Evolutionary conservation across 2,329 filamentous ascomycete species (phyloP).

Genomic region (Phyllosticta paracitricarpa): DNA sequence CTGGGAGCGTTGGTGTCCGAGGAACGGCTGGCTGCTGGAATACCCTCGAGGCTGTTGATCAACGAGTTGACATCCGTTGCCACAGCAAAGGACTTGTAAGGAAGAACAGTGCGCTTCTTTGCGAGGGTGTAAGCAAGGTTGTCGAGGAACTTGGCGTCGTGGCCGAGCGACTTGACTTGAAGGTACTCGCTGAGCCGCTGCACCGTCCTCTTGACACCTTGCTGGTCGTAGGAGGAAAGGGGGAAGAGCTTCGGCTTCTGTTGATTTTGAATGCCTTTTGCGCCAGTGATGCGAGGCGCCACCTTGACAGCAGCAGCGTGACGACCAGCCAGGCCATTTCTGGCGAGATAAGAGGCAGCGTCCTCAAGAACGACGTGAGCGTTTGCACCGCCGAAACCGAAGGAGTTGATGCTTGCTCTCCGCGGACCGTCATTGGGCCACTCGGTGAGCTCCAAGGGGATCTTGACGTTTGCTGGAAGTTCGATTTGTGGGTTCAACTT

Average conservation of each 20-base stretch:
- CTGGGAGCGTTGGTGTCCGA: background rate
- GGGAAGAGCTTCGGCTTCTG: background rate
- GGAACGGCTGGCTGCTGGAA: background rate
- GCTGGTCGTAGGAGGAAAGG: background rate
- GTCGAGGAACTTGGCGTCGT: background rate
- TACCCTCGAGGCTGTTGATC: background rate
- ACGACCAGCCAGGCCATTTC: background rate
- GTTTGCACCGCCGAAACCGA: conserved; percentile 19
- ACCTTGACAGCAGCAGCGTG: background rate
- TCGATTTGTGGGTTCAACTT: conserved; percentile 10
- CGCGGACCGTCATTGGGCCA: conserved; percentile 9
- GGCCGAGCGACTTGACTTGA: background rate
- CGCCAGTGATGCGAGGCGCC: background rate
- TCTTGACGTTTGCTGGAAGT: conserved; percentile 11
- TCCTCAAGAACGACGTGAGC: conserved; percentile 20
- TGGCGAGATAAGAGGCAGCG: background rate
- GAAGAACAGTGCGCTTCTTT: background rate
- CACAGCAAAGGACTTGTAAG: background rate
- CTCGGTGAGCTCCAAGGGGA: conserved; percentile 9
- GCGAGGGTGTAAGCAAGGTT: conserved; percentile 5
- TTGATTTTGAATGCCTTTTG: background rate
- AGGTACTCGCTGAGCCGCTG: background rate
- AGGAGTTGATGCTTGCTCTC: conserved; percentile 15
- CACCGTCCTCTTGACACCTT: background rate
- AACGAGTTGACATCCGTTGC: background rate